These are phyloP conservation scores for Monosiga brevicollis DNA, from an alignment of 78 protist species.

Conservation along the genomic window DNA sequence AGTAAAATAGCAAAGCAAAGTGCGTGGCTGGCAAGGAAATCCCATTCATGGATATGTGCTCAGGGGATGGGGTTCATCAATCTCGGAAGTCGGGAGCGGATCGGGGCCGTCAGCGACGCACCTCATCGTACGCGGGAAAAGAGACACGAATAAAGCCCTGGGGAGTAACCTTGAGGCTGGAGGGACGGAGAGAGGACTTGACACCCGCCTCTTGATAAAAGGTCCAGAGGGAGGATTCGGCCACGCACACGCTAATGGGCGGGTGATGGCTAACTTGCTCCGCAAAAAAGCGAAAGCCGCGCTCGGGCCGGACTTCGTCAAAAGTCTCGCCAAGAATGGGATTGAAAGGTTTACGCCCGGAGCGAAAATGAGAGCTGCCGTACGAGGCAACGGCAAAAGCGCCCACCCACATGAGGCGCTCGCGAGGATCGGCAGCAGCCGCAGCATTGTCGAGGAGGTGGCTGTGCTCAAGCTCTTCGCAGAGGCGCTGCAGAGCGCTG, in stretches of 20 bases:
- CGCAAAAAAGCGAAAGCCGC: background rate
- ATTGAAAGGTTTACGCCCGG: slow-evolving; percentile 21
- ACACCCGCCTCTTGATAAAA: slow-evolving; percentile 19
- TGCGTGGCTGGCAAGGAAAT: too few species aligned
- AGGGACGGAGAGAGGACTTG: slow-evolving; percentile 28
- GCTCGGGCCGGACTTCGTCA: slow-evolving; percentile 15
- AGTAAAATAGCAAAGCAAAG: too few species aligned
- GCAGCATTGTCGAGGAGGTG: slow-evolving; percentile 39
- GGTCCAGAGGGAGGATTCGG: slow-evolving; percentile 15
- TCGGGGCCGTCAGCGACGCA: too few species aligned
- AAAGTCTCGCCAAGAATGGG: slow-evolving; percentile 20
- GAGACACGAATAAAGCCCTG: slow-evolving; percentile 26
- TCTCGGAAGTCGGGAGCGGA: too few species aligned
- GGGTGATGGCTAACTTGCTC: slow-evolving; percentile 56
- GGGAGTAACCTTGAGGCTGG: slow-evolving; percentile 2
- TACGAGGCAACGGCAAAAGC: slow-evolving; percentile 41
- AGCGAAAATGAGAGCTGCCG: slow-evolving; percentile 16
- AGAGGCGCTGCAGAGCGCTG: slow-evolving; percentile 14
- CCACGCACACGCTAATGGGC: slow-evolving; percentile 26
- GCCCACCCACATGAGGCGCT: slow-evolving; percentile 33
- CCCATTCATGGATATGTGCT: too few species aligned
- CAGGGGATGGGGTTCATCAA: too few species aligned
- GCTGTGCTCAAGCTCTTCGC: slow-evolving; percentile 15
- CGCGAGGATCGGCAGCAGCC: slow-evolving; percentile 17
- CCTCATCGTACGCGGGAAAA: background rate